A percentile compares a stretch with the other conserved stretches of the same genome.
These are phyloP conservation scores for Pseudocercospora crystallina DNA, from an alignment of 2,329 filamentous ascomycete genomes.

Conservation along the genomic window DNA sequence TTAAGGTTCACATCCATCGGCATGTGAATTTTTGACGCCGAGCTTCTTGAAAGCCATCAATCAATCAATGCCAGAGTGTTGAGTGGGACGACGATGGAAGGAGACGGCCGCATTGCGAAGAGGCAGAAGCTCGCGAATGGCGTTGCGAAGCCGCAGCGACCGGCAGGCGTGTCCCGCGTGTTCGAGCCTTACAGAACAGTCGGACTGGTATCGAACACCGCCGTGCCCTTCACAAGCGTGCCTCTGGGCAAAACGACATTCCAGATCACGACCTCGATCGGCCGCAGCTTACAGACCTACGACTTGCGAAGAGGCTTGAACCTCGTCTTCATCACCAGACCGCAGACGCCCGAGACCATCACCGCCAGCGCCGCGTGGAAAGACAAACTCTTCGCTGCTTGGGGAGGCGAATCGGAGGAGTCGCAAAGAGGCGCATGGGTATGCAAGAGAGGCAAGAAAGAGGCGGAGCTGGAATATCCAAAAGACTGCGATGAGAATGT, in stretches of 20 bases:
- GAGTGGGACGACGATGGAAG: slow-evolving; percentile 11
- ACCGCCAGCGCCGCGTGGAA: slow-evolving; percentile 88
- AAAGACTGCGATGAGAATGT: slow-evolving; percentile 67
- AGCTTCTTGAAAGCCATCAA: too few relatives aligned
- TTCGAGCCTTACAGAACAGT: slow-evolving; percentile 96
- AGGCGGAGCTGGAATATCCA: slow-evolving; percentile 71
- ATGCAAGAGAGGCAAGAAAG: slow-evolving; percentile 85
- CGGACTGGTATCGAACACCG: slow-evolving; percentile 86
- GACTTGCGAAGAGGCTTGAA: slow-evolving; percentile 87
- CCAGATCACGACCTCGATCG: slow-evolving; percentile 94
- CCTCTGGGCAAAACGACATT: slow-evolving; percentile 92
- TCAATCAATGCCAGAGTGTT: not conserved
- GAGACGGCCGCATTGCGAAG: slow-evolving; percentile 52
- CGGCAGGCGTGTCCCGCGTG: slow-evolving; percentile 62
- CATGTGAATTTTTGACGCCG: slow-evolving; percentile 1
- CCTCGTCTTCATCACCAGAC: slow-evolving; percentile 87
- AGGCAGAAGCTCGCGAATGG: slow-evolving; percentile 63
- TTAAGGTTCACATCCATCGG: too few relatives aligned
- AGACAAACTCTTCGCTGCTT: slow-evolving; percentile 83
- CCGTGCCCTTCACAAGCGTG: slow-evolving; percentile 84
- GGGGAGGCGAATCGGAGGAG: slow-evolving; percentile 62
- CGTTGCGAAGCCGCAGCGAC: slow-evolving; percentile 24
- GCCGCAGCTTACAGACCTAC: slow-evolving; percentile 89
- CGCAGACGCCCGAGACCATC: slow-evolving; percentile 81
- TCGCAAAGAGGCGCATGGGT: slow-evolving; percentile 75